These are phyloP conservation scores for Solanum phureja DNA, from an alignment of 257 asterid species.

Conservation along the genomic window DNA sequence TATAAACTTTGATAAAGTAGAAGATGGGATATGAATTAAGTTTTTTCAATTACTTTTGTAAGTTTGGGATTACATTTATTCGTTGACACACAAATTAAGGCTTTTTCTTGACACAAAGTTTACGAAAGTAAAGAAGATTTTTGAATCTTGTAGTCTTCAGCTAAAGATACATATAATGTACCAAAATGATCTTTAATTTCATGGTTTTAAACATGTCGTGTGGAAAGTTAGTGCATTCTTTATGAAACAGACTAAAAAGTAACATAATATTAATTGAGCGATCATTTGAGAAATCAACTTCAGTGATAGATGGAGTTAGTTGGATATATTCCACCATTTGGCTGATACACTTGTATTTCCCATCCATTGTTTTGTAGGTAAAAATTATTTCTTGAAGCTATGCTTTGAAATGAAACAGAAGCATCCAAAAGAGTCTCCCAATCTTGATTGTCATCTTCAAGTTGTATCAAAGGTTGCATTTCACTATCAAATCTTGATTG, in stretches of 20 bases:
- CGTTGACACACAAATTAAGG: too few species aligned
- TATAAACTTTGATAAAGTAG: neutral
- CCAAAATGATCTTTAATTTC: too few species aligned
- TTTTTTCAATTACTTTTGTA: too few species aligned
- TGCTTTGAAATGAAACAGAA: slow-evolving; percentile 24
- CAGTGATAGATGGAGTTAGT: slow-evolving; percentile 12
- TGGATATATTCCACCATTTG: slow-evolving; percentile 16
- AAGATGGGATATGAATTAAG: neutral
- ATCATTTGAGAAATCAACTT: neutral
- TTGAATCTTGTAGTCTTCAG: fast-evolving
- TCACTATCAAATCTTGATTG: slow-evolving; percentile 2
- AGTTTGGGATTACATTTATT: too few species aligned
- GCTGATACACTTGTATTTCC: slow-evolving; percentile 32
- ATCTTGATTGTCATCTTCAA: slow-evolving; percentile 25
- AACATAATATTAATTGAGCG: neutral
- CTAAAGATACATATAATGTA: neutral
- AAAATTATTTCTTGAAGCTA: neutral
- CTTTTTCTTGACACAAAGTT: neutral
- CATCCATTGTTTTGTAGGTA: slow-evolving; percentile 2
- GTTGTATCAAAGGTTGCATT: slow-evolving; percentile 34
- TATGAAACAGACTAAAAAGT: neutral
- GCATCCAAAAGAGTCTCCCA: slow-evolving; percentile 70
- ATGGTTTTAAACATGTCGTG: fast-evolving
- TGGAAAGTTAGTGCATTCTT: neutral
- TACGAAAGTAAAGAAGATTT: fast-evolving